Conservation (phyloP, 139 green algal genomes). For the Chlorella sp. region DNA sequence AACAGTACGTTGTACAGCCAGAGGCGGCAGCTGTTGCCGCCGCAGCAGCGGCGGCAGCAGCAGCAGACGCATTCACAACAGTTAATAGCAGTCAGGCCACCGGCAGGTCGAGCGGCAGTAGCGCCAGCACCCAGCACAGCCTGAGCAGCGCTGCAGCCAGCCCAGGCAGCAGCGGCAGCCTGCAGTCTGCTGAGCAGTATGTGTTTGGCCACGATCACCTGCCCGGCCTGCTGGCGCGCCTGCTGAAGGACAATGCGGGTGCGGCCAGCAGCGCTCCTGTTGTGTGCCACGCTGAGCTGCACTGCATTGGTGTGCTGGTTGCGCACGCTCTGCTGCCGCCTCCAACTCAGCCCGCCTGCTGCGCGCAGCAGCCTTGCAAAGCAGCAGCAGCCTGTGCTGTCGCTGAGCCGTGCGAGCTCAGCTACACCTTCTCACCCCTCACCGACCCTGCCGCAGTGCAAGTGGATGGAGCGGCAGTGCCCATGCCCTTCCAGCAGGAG, state of each 20-base stretch:
- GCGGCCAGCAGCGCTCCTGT: neutral
- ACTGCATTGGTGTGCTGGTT: neutral
- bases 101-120: neutral
- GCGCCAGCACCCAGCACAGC: neutral
- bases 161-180: neutral
- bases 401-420: too few species aligned
- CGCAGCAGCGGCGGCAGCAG: neutral
- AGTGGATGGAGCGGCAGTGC: neutral
- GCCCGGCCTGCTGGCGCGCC: conserved; percentile 8
- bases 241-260: conserved; percentile 32
- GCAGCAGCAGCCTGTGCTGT: too few species aligned
- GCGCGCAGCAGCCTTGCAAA: neutral
- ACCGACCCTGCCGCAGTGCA: neutral
- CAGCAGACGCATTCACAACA: neutral
- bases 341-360: too few species aligned
- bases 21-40: neutral
- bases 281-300: too few species aligned
- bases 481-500: conserved; percentile 32
- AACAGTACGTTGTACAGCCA: neutral
- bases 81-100: neutral
- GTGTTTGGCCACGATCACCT: conserved; percentile 18
- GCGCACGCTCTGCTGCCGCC: too few species aligned
- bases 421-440: neutral
- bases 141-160: too few species aligned
- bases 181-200: neutral